phyloP scores from a whole-genome alignment of 371 early-diverging fungal genomes.

The Neoconidiobolus thromboides region DNA sequence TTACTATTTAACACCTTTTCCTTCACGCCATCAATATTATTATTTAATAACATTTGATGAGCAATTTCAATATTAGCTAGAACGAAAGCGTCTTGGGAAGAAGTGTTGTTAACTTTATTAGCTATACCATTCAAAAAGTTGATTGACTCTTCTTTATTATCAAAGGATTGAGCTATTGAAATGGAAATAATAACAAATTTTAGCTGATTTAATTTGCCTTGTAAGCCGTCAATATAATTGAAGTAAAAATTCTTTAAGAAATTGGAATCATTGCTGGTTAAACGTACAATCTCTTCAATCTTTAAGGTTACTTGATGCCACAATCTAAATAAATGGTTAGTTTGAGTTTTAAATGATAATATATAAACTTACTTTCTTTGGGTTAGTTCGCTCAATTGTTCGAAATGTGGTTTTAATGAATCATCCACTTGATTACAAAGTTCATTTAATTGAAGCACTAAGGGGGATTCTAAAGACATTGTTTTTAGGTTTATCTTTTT shows the following conservation, averaged over 20 bases:
- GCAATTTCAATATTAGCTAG: slow-evolving; percentile 75
- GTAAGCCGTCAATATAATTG: slow-evolving; percentile 82
- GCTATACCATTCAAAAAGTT: slow-evolving; percentile 41
- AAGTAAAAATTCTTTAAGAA: slow-evolving; percentile 22
- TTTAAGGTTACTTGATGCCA: slow-evolving; percentile 91
- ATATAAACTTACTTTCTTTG: not conserved
- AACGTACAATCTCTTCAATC: slow-evolving; percentile 49
- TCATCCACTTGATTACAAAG: not conserved
- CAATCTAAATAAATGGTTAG: slow-evolving; percentile 27
- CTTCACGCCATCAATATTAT: slow-evolving; percentile 60
- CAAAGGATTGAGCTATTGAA: slow-evolving; percentile 50
- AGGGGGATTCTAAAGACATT: no score
- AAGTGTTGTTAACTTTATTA: slow-evolving; percentile 42
- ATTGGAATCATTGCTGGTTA: slow-evolving; percentile 11
- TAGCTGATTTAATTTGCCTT: slow-evolving; percentile 79
- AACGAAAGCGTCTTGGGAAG: slow-evolving; percentile 62
- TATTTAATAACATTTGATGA: slow-evolving; percentile 48
- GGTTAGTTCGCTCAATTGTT: not conserved
- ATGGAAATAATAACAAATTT: slow-evolving; percentile 66
- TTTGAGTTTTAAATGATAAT: no score
- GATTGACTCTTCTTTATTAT: slow-evolving; percentile 45
- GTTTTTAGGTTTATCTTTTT: no score
- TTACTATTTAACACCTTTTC: slow-evolving; percentile 69
- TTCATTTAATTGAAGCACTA: not conserved
- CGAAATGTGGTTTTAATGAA: not conserved